Percentiles rank a stretch among this genome's conserved stretches.
These are phyloP conservation scores for Cardamine occulta DNA, from an alignment of 345 rosid species.

Conservation along the genomic window DNA sequence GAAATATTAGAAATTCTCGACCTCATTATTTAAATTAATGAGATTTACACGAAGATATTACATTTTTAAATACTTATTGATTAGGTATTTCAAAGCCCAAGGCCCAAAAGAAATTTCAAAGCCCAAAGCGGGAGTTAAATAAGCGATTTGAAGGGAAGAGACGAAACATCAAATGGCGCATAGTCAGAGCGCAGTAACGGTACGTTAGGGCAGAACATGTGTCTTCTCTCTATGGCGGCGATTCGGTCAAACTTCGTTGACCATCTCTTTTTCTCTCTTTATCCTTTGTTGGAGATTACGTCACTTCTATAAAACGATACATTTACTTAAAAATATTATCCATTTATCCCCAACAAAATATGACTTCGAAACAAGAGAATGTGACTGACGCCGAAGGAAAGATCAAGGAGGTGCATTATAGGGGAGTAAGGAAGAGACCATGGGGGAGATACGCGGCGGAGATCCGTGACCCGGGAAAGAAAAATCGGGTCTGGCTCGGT, in stretches of 20 bases:
- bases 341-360: neutral
- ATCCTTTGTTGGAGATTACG: constrained; percentile 4
- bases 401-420: constrained; percentile 49
- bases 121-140: neutral
- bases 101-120: neutral
- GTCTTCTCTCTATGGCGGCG: constrained; percentile 1
- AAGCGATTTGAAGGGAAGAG: neutral
- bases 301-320: constrained; percentile 18
- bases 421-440: constrained; percentile 72
- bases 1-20: no score
- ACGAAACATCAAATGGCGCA: neutral
- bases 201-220: neutral
- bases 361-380: constrained; percentile 10
- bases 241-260: constrained; percentile 25
- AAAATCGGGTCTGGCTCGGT: constrained; percentile 69
- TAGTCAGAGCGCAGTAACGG: neutral
- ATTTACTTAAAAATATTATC: neutral
- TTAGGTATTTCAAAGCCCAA: neutral
- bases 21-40: neutral
- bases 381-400: neutral
- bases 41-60: no score
- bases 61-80: neutral
- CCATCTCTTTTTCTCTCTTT: neutral
- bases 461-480: constrained; percentile 66
- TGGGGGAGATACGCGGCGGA: constrained; percentile 81